Evolutionary conservation across 169 alveolate species (phyloP).

Genomic region (Eimeria acervulina): DNA sequence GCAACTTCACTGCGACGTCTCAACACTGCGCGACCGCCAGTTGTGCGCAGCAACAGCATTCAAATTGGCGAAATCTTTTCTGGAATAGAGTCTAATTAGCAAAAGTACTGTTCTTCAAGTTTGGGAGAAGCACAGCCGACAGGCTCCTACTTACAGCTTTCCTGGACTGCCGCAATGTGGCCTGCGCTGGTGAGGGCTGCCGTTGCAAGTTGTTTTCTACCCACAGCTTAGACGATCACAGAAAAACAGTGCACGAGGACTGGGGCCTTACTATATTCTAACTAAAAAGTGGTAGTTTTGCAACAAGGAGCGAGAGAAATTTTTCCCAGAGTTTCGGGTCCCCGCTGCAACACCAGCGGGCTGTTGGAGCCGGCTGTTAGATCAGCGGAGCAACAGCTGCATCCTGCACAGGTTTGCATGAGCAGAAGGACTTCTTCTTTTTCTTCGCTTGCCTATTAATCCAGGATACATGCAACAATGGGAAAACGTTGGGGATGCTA

Average conservation of each 20-base stretch:
- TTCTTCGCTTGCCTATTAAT: not conserved
- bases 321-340: not conserved
- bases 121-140: slow-evolving; percentile 25
- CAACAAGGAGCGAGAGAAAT: not conserved
- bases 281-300: not conserved
- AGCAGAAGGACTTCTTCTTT: not conserved
- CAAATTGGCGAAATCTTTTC: not conserved
- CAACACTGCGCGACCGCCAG: not conserved
- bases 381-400: slow-evolving; percentile 49
- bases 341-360: slow-evolving; percentile 16
- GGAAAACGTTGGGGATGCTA: slow-evolving; percentile 6
- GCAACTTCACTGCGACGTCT: slow-evolving; percentile 19
- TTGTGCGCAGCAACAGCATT: not conserved
- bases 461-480: not conserved
- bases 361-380: slow-evolving; percentile 19
- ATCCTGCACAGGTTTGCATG: slow-evolving; percentile 37
- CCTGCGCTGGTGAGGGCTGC: slow-evolving; percentile 27
- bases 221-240: not conserved
- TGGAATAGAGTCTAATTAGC: too few species aligned
- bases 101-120: not conserved
- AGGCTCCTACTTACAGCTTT: not conserved
- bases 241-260: not conserved
- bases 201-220: slow-evolving; percentile 32
- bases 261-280: not conserved
- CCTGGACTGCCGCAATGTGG: slow-evolving; percentile 30